Evolutionary conservation across 805 yeast species (phyloP), one percentile per base, ranked within the genome.

Genomic region (Candida tammaniensis): DNA sequence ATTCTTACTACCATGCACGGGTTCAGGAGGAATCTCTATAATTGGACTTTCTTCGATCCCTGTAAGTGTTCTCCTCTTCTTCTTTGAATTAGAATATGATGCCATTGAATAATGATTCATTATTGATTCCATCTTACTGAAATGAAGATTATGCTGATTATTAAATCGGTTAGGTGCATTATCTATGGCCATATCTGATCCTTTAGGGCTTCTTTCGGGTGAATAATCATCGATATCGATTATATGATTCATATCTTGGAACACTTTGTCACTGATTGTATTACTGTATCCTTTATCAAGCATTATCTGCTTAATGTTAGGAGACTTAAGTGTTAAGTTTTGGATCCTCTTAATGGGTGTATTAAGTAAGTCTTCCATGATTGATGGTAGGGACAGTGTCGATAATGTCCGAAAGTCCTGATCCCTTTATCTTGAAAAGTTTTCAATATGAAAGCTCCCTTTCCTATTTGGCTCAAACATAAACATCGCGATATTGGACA

Each of bases 121-220:
- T 12, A 74, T 73, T 12, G 76, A 68, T 16, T 73, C 78, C 78
- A 74, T 71, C 29, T 64, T 53, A 35, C 51, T 51, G 43, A 64
- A 64, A 19, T 56, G 49, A n/a, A 54, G 47, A 26, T 56, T 46
- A 38, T 65, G 71, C 27, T 54, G 44, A 4, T 35, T 19, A 35
- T 35, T 35, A 15, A 36, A 31, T 5, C 23, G 22, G 6, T 27
- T 23, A 17, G 17, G 11, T 24, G 16, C 26, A 22, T 14, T 24
- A 7, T 7, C 10, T 7, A 7, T 23, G 25, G 25, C 25, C 12
- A 7, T 23, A n/a, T 23, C n/a, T 17, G 17, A 17, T 5, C 20
- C 13, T 15, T 31, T 17, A 4, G 34, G 32, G 22, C 32, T 30
- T n/a, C 24, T 31, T 6, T 20, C 24, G 3, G 35, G 29, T 9